Base-by-base conservation (phyloP, 1,284 basidiomycete genomes). In the Ceraceosorus guamensis region DNA sequence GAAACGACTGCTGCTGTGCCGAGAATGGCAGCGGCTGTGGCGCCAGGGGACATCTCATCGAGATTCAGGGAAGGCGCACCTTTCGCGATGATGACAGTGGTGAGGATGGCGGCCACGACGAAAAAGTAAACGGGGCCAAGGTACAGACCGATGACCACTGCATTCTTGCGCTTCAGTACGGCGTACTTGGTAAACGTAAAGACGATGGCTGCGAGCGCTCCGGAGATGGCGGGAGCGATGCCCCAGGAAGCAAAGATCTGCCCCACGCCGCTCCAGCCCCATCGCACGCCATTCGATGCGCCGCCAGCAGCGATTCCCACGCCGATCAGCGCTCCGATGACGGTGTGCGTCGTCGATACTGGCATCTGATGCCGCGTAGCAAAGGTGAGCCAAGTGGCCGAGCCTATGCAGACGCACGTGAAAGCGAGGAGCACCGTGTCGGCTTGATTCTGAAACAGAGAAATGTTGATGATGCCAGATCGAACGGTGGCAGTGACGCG, bases 311-410 rank as follows among this genome's bases (percentile, higher is more conserved):
- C 66, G 11, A 68, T 52, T 10, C 66, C 66, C 5, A 66, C 60
- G 24, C 66, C 66, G 33, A 60, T 60, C 32, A 66, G 51, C 2
- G 59, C 53, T 4, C 63, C 63, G 37, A 68, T 55, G 8, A 65
- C 59, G 8, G 63, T 63, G 47, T 68, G 64, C 11, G 66, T 68
- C 7, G 63, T 66, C 11, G 61, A 63, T 13, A 68, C 66, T 10
- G 63, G 66, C 59, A 66, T 62, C 5, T 53, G 56, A 39, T 63
- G 55, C 6, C 57, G 48, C 2, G 63, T 68, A 11, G 63, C 61
- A 32, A 66, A 56, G 4, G 57, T 64, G 32, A 68, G 47, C 66
- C 66, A 68, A 6, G 57, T 37, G 7, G 59, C 55, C 8, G 61
- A 56, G 16, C 59, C 66, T 46, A 64, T 55, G 51, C 57, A 57